Conservation (phyloP, 176 grass and related monocot genomes). For the Cenchrus purpureus region DNA sequence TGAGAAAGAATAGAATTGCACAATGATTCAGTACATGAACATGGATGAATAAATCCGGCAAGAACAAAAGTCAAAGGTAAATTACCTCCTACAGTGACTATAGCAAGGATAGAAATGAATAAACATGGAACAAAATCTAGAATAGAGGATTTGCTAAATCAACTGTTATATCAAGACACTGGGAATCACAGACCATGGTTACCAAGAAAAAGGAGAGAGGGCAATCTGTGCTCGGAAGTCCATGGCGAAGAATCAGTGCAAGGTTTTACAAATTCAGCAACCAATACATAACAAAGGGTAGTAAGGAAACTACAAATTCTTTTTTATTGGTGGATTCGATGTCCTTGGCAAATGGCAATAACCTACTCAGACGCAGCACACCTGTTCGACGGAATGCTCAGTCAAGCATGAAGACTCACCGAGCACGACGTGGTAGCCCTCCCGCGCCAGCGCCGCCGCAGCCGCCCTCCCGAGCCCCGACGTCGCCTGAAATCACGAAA, state of each 20-base stretch:
- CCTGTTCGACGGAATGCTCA: conserved; percentile 36
- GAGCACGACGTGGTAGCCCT: conserved; percentile 79
- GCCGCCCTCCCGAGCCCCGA: conserved; percentile 78
- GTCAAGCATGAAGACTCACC: conserved; percentile 47
- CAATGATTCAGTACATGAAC: conserved; percentile 9
- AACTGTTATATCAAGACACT: background rate
- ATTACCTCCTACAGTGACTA: background rate
- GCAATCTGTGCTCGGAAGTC: background rate
- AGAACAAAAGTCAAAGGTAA: background rate
- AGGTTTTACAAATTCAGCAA: background rate
- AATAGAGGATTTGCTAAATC: background rate
- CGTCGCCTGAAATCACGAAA: conserved; percentile 57
- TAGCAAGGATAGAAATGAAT: background rate
- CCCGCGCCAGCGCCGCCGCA: conserved; percentile 57
- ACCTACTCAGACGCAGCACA: background rate
- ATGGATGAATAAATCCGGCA: conserved; percentile 2
- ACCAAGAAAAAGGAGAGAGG: background rate
- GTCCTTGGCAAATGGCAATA: background rate
- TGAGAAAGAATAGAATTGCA: conserved; percentile 39
- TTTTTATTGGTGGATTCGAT: background rate
- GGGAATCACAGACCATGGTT: background rate
- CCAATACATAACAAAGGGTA: background rate
- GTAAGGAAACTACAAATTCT: background rate
- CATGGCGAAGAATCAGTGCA: background rate
- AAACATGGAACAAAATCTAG: background rate